phyloP scores from a whole-genome alignment of 2,329 filamentous ascomycete genomes.

The Ceratocystis papillata region DNA sequence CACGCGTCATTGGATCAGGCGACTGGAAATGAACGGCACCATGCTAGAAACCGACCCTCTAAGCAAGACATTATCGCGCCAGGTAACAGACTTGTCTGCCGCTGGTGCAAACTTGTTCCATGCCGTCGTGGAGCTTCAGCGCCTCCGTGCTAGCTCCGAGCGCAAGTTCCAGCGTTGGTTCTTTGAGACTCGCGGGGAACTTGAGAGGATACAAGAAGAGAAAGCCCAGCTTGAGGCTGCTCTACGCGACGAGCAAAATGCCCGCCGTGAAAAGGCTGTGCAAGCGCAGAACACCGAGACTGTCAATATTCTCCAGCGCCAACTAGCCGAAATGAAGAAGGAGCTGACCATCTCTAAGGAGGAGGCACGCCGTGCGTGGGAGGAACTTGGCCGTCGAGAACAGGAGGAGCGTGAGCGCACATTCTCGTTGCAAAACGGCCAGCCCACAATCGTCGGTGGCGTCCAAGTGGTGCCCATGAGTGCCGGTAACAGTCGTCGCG shows the following conservation, averaged over 20 bases:
- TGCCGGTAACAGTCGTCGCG: constrained; percentile 44
- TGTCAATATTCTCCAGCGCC: constrained; percentile 48
- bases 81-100: constrained; percentile 94
- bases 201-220: constrained; percentile 73
- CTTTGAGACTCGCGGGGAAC: constrained; percentile 81
- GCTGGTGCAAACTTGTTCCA: constrained; percentile 96
- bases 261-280: constrained; percentile 51
- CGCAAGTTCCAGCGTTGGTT: constrained; percentile 99
- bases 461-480: constrained; percentile 91
- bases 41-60: constrained; percentile 74
- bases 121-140: constrained; percentile 89
- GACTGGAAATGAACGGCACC: constrained; percentile 79
- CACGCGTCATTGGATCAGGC: constrained; percentile 92
- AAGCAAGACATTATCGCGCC: constrained; percentile 77
- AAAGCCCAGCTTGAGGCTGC: constrained; percentile 68
- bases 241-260: constrained; percentile 63
- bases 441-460: constrained; percentile 79
- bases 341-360: constrained; percentile 93
- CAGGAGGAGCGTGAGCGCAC: constrained; percentile 86
- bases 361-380: constrained; percentile 90
- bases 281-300: constrained; percentile 24
- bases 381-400: constrained; percentile 85
- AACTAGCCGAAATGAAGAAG: constrained; percentile 80
- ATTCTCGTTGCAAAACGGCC: constrained; percentile 71
- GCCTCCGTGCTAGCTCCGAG: constrained; percentile 86